phyloP scores from a whole-genome alignment of 352 stramenopile species.

The Globisporangium parvum region DNA sequence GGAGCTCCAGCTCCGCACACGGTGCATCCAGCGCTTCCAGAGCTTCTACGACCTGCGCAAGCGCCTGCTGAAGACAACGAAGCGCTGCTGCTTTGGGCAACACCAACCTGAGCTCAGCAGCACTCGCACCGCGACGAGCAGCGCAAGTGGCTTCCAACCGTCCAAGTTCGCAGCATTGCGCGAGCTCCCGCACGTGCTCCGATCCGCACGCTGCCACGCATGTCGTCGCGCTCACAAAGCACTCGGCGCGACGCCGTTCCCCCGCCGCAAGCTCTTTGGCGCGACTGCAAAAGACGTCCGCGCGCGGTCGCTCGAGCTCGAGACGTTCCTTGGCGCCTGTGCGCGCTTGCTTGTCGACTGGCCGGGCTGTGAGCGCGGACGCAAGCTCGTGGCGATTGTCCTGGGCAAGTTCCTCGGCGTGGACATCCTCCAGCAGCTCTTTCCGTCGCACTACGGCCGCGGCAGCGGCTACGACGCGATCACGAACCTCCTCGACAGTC shows the following conservation, averaged over 20 bases:
- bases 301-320: slow-evolving; percentile 38
- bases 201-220: slow-evolving; percentile 24
- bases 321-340: slow-evolving; percentile 41
- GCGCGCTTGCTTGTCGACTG: slow-evolving; percentile 30
- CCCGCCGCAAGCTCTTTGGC: slow-evolving; percentile 41
- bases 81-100: slow-evolving; percentile 24
- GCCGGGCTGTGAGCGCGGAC: slow-evolving; percentile 44
- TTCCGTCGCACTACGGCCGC: slow-evolving; percentile 6
- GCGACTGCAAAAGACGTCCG: slow-evolving; percentile 39
- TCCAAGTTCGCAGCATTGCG: slow-evolving; percentile 10
- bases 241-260: slow-evolving; percentile 41
- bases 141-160: slow-evolving; percentile 6
- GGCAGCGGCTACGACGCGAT: neutral
- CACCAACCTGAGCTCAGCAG: slow-evolving; percentile 7
- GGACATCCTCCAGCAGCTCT: slow-evolving; percentile 27
- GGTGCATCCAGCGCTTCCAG: slow-evolving; percentile 52
- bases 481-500: neutral
- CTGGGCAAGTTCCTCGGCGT: slow-evolving; percentile 52
- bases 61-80: slow-evolving; percentile 35
- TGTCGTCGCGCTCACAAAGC: slow-evolving; percentile 31
- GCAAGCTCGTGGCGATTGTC: slow-evolving; percentile 27
- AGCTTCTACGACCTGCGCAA: slow-evolving; percentile 51
- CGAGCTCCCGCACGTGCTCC: slow-evolving; percentile 14
- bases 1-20: slow-evolving; percentile 37
- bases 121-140: slow-evolving; percentile 9